Evolutionary conservation across 805 yeast species (phyloP).

Genomic region (Candida dajiaensis): DNA sequence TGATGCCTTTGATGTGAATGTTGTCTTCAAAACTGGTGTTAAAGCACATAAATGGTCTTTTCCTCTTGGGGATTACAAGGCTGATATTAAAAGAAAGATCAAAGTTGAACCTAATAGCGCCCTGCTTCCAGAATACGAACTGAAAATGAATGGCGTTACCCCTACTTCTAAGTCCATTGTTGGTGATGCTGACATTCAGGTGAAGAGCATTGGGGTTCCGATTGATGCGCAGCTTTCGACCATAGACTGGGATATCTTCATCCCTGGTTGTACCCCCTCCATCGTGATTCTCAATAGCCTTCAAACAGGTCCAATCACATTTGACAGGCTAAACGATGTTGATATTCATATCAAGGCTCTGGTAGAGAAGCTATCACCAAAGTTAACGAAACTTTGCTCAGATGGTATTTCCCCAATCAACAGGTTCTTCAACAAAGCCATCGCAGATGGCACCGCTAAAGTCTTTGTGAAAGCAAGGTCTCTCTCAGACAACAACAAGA

Average conservation of each 20-base stretch:
- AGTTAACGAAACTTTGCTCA: slow-evolving; percentile 6
- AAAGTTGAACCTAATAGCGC: neutral
- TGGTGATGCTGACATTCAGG: neutral
- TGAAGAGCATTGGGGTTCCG: neutral
- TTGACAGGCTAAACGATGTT: neutral
- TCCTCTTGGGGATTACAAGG: slow-evolving; percentile 5
- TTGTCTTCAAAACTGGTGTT: slow-evolving; percentile 5
- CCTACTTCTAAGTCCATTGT: neutral
- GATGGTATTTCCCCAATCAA: slow-evolving; percentile 21
- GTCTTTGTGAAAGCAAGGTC: slow-evolving; percentile 9
- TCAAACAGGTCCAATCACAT: neutral
- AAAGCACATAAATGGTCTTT: slow-evolving; percentile 1
- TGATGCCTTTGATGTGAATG: slow-evolving; percentile 1
- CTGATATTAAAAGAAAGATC: slow-evolving; percentile 1
- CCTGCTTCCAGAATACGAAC: neutral
- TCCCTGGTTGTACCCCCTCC: slow-evolving; percentile 13
- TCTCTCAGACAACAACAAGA: slow-evolving; percentile 7
- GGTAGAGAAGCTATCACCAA: slow-evolving; percentile 7
- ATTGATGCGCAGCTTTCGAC: neutral
- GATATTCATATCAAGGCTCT: neutral
- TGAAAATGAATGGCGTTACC: neutral
- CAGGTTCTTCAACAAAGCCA: slow-evolving; percentile 2
- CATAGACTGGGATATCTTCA: slow-evolving; percentile 18
- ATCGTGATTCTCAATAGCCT: slow-evolving; percentile 8
- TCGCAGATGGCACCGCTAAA: slow-evolving; percentile 2